Base-by-base conservation (phyloP, 129 eudicot genomes). In the Tagetes erecta region DNA sequence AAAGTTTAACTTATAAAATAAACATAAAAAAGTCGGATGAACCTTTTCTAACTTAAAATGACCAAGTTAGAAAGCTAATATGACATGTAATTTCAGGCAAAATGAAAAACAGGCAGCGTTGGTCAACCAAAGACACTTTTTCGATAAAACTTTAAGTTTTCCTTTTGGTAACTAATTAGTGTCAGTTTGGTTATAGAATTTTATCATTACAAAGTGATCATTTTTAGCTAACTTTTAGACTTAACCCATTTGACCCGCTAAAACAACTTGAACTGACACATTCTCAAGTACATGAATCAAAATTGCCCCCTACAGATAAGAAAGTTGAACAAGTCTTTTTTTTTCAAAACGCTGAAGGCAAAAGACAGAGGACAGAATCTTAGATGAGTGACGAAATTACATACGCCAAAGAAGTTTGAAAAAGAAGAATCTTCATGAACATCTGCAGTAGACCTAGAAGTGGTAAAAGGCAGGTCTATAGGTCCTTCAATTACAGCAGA, bases 401-500 rank as follows among this genome's bases (percentile, higher is more conserved):
- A 31, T 82, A 90, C 96, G 81, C 82, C 79, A 41, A 90, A 90
- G 85, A 87, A 87, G 76, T 87, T 90, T 31, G 86, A 74, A 45
- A 89, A 86, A 67, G 92, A 68, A 75, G 88, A 81, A 74, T 87
- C 90, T 12, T 90, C 88, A 2, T 82, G 86, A 36, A 79, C 73
- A 46, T 78, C 88, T n/a, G 87, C 64, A 1, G 11, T 45, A 57
- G 90, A 70, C 71, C 81, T 64, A 11, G 87, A 55, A 5, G 77
- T 39, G 69, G 83, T 58, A 78, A 82, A 82, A 44, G 88, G 78
- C 51, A 92, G 87, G 62, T 90, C 96, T 70, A 90, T 74, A 6
- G 92, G 92, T 60, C 90, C 88, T 81, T 87, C 92, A 69, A 87
- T 85, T 50, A 83, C 90, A 35, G 87, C 86, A 64, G 84, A 85